These are phyloP conservation scores for Ceratocystis variospora DNA, from an alignment of 2,329 filamentous ascomycete genomes.

Conservation along the genomic window DNA sequence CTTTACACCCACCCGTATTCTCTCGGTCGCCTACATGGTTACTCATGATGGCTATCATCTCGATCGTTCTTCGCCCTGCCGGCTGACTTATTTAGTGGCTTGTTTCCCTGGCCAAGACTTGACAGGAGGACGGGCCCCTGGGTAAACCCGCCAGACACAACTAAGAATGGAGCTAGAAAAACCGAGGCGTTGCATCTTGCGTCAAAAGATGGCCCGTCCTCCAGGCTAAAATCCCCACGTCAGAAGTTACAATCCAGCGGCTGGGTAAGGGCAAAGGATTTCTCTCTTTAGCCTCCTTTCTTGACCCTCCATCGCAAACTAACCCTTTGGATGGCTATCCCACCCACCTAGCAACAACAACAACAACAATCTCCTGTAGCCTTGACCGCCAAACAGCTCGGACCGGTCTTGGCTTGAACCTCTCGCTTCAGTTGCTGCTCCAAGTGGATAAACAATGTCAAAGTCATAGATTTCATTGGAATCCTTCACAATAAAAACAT, in stretches of 20 bases:
- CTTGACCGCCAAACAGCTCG: not conserved
- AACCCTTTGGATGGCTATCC: not conserved
- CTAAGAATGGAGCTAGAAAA: not conserved
- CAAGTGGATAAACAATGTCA: not conserved
- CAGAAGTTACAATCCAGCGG: not conserved
- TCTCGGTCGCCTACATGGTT: not conserved
- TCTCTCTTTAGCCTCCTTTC: not conserved
- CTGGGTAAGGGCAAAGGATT: not conserved
- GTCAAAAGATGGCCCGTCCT: conserved; percentile 1
- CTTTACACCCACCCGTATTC: not conserved
- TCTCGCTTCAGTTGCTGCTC: not conserved
- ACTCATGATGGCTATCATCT: not conserved
- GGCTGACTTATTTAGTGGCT: not conserved
- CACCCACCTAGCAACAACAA: too few relatives aligned
- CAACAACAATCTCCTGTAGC: not conserved
- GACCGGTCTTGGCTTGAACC: not conserved
- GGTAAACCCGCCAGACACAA: not conserved
- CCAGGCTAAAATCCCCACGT: not conserved
- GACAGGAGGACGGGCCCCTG: conserved; percentile 6
- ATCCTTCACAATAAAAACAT: not conserved
- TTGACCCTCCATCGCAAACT: not conserved
- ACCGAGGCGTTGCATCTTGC: not conserved
- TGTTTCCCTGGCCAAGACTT: not conserved
- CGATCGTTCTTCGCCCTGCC: not conserved
- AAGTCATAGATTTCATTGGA: not conserved